A percentile compares a stretch with the other conserved stretches of the same genome.
Evolutionary conservation across 768 basidiomycete genomes (phyloP).

Genomic region (Podaxis sp.): DNA sequence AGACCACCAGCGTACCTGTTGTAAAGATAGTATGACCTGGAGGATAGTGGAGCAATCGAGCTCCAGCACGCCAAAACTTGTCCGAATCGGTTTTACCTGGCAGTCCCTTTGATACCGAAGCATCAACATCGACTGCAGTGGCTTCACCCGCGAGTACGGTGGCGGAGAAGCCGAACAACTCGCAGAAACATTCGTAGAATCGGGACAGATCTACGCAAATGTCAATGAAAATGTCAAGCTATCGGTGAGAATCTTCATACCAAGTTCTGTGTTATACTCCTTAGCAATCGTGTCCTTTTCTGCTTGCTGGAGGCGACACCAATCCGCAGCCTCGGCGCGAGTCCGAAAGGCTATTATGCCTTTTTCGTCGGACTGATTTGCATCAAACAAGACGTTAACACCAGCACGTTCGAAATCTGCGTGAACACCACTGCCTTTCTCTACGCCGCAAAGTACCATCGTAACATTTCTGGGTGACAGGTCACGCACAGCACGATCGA

Average conservation of each 20-base stretch:
- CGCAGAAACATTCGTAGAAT: neutral
- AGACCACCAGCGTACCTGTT: neutral
- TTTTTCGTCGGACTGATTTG: neutral
- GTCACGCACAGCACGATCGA: constrained; percentile 11
- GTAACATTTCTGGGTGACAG: neutral
- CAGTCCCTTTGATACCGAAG: neutral
- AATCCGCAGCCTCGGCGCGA: neutral
- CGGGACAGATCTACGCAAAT: neutral
- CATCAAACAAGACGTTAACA: constrained; percentile 1
- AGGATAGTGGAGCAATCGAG: neutral
- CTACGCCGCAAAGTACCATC: constrained; percentile 1
- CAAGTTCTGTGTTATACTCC: neutral
- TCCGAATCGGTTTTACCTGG: neutral
- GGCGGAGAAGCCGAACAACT: neutral
- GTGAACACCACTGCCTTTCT: constrained; percentile 5
- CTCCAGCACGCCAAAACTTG: neutral
- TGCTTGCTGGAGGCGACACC: neutral
- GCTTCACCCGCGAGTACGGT: neutral
- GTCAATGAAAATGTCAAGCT: neutral
- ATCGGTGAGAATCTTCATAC: neutral
- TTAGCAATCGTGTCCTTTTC: neutral
- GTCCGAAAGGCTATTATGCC: neutral
- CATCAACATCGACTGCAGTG: neutral
- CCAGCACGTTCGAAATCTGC: constrained; percentile 8
- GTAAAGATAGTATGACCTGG: constrained; percentile 4